phyloP scores from a whole-genome alignment of 129 eudicot genomes.

The Helianthus tuberosus region DNA sequence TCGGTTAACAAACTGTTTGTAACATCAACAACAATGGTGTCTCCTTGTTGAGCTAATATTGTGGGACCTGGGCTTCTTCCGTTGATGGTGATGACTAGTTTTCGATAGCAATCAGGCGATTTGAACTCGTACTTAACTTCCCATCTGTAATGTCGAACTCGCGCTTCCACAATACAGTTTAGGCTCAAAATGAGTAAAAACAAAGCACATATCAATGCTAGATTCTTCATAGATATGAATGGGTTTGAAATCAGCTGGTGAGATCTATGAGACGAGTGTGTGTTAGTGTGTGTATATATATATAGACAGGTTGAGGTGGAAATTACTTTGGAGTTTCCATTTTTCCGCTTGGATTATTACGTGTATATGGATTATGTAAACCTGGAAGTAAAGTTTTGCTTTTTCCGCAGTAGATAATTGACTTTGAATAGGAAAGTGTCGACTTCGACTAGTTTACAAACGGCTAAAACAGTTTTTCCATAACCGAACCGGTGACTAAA shows the following conservation, averaged over 20 bases:
- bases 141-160: slow-evolving; percentile 60
- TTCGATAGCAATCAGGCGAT: slow-evolving; percentile 26
- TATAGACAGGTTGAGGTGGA: background rate
- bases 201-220: slow-evolving; percentile 3
- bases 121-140: slow-evolving; percentile 66
- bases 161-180: slow-evolving; percentile 42
- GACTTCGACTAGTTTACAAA: too few species aligned
- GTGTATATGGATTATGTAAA: too few species aligned
- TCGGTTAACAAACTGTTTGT: slow-evolving; percentile 12
- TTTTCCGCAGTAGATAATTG: background rate
- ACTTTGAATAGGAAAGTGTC: background rate
- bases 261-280: background rate
- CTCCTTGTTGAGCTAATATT: slow-evolving; percentile 8
- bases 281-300: too few species aligned
- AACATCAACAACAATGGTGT: background rate
- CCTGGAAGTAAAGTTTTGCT: too few species aligned
- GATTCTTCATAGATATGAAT: background rate
- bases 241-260: background rate
- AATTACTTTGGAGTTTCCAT: slow-evolving; percentile 2
- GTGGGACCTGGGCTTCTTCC: slow-evolving; percentile 10
- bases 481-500: too few species aligned
- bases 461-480: too few species aligned
- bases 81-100: slow-evolving; percentile 13
- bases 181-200: slow-evolving; percentile 16
- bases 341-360: background rate